A percentile compares a stretch with the other conserved stretches of the same genome.
Evolutionary conservation across 345 rosid genomes (phyloP).

Genomic region (Moricandia arvensis): DNA sequence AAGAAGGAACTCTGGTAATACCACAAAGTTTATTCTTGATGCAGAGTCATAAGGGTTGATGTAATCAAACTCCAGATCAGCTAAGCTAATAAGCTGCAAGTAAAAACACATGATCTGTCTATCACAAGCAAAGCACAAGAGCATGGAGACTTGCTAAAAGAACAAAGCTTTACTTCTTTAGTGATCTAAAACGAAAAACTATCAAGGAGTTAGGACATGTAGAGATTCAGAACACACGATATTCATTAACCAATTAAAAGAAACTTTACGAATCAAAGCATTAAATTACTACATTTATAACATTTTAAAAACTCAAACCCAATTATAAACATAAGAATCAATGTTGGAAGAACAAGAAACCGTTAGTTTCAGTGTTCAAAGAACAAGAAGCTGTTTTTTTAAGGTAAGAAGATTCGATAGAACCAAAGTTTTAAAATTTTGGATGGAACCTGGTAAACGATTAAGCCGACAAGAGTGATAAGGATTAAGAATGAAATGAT

Average conservation of each 20-base stretch:
- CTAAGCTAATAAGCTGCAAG: conserved; percentile 71
- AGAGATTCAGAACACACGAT: neutral
- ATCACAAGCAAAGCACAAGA: conserved; percentile 2
- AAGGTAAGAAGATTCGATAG: neutral
- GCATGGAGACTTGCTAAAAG: neutral
- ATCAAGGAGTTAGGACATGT: no score
- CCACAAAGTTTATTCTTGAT: conserved; percentile 60
- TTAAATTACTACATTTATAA: no score
- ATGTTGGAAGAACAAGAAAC: neutral
- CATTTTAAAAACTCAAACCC: no score
- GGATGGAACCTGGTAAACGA: conserved; percentile 68
- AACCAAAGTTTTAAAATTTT: conserved; percentile 6
- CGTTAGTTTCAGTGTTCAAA: neutral
- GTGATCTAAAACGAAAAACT: no score
- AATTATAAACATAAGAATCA: no score
- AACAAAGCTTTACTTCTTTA: no score
- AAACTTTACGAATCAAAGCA: neutral
- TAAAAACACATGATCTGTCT: neutral
- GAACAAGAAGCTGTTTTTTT: neutral
- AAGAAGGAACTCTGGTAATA: conserved; percentile 55
- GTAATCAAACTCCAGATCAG: conserved; percentile 76
- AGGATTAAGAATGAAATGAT: conserved; percentile 67
- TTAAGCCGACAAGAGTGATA: conserved; percentile 56
- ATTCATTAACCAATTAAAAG: neutral
- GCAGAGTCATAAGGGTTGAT: conserved; percentile 76